A percentile compares a stretch with the other conserved stretches of the same genome.
phyloP scores from a whole-genome alignment of 192 early-diverging fungal genomes.

The Rhizoclosmatium sp. region DNA sequence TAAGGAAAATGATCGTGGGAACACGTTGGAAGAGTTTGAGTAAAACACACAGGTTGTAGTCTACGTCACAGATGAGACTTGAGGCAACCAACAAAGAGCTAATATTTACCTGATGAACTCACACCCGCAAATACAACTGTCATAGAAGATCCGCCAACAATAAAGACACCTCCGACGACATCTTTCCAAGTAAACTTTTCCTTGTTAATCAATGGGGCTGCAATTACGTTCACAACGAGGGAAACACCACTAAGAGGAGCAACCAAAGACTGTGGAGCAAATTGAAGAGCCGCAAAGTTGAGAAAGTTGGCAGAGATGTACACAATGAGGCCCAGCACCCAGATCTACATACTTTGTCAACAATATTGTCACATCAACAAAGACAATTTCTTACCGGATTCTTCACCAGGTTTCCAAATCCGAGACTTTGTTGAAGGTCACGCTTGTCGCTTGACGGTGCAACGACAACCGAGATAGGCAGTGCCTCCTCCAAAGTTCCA shows the following conservation, averaged over 20 bases:
- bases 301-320: constrained; percentile 77
- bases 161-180: constrained; percentile 75
- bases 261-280: constrained; percentile 82
- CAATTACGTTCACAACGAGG: constrained; percentile 81
- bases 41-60: constrained; percentile 77
- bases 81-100: neutral
- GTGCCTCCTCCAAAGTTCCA: neutral
- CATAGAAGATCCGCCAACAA: constrained; percentile 75
- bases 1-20: constrained; percentile 72
- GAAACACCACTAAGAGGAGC: constrained; percentile 81
- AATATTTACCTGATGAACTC: constrained; percentile 26
- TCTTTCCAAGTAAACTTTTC: constrained; percentile 74
- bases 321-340: constrained; percentile 73
- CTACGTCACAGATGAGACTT: constrained; percentile 40
- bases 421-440: constrained; percentile 47
- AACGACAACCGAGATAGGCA: constrained; percentile 14
- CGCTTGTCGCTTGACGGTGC: constrained; percentile 5
- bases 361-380: neutral
- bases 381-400: constrained; percentile 49
- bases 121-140: constrained; percentile 73
- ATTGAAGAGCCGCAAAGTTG: constrained; percentile 78
- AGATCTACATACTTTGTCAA: constrained; percentile 47
- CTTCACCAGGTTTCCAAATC: constrained; percentile 41
- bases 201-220: constrained; percentile 79
- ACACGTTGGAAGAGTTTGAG: constrained; percentile 70